phyloP scores from a whole-genome alignment of 371 early-diverging fungal genomes.

The Saksenaea vasiformis region DNA sequence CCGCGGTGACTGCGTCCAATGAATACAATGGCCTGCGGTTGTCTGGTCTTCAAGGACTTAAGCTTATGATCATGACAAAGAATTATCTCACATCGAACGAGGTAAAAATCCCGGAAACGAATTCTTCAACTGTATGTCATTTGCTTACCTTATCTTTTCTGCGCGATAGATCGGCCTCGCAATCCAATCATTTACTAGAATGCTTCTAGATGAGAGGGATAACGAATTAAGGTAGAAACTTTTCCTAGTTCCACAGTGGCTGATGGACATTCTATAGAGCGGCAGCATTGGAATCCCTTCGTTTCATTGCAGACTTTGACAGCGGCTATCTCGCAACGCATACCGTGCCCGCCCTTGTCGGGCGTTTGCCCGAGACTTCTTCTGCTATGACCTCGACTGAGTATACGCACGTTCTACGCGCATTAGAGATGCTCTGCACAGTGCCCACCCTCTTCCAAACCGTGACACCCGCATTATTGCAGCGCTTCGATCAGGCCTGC shows the following conservation, averaged over 20 bases:
- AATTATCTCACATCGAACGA: slow-evolving; percentile 63
- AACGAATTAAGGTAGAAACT: slow-evolving; percentile 49
- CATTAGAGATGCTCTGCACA: slow-evolving; percentile 29
- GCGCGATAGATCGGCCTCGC: slow-evolving; percentile 45
- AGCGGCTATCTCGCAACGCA: slow-evolving; percentile 29
- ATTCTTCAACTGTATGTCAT: background rate
- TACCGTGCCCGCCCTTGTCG: slow-evolving; percentile 38
- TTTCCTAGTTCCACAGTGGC: background rate
- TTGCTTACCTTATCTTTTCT: background rate
- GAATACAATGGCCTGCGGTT: slow-evolving; percentile 74
- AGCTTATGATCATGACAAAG: slow-evolving; percentile 62
- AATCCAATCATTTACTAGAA: slow-evolving; percentile 59
- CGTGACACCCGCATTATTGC: slow-evolving; percentile 26
- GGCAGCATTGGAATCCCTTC: slow-evolving; percentile 32
- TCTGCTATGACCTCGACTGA: slow-evolving; percentile 12
- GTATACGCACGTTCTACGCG: slow-evolving; percentile 24
- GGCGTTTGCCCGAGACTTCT: slow-evolving; percentile 25
- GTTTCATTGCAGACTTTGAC: slow-evolving; percentile 22
- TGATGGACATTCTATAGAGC: background rate
- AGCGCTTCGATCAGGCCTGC: slow-evolving; percentile 40
- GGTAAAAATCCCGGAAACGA: slow-evolving; percentile 14
- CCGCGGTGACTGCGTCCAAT: slow-evolving; percentile 57
- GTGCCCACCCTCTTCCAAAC: slow-evolving; percentile 30
- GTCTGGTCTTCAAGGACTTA: slow-evolving; percentile 68
- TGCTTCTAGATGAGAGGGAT: slow-evolving; percentile 55